A percentile compares a stretch with the other conserved stretches of the same genome.
Evolutionary conservation across 805 yeast genomes (phyloP).

Genomic region (Kodamaea lidongshanica): DNA sequence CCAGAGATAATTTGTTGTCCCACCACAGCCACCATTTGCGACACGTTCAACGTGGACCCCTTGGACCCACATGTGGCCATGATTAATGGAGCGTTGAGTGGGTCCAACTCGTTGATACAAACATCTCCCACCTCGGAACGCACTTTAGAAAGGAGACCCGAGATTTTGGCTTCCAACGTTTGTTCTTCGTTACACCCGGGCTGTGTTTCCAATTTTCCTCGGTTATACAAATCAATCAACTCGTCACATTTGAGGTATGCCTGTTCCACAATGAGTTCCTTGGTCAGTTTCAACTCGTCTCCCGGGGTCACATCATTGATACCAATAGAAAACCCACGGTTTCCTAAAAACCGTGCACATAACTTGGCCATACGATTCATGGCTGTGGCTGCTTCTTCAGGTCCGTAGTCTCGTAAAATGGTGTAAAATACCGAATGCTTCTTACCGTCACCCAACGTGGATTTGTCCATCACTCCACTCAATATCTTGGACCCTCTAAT

Average conservation of each 20-base stretch:
- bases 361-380: constrained; percentile 99
- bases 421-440: constrained; percentile 95
- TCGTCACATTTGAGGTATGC: constrained; percentile 92
- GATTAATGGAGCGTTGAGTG: constrained; percentile 89
- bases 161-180: constrained; percentile 94
- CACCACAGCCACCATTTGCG: constrained; percentile 99
- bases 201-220: constrained; percentile 91
- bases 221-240: constrained; percentile 66
- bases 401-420: constrained; percentile 92
- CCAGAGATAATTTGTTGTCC: constrained; percentile 99
- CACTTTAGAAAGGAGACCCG: constrained; percentile 91
- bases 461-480: constrained; percentile 96
- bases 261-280: constrained; percentile 81
- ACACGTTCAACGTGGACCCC: constrained; percentile 95
- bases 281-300: constrained; percentile 59
- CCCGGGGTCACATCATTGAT: constrained; percentile 97
- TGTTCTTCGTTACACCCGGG: constrained; percentile 99
- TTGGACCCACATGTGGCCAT: constrained; percentile 99
- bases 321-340: constrained; percentile 95
- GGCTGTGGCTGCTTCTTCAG: constrained; percentile 89
- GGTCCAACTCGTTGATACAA: constrained; percentile 85
- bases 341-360: constrained; percentile 92
- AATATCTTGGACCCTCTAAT: constrained; percentile 85
- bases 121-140: constrained; percentile 99
- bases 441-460: constrained; percentile 95